Base-by-base conservation (phyloP, 2,329 filamentous ascomycete genomes). In the Xylariales sp. region DNA sequence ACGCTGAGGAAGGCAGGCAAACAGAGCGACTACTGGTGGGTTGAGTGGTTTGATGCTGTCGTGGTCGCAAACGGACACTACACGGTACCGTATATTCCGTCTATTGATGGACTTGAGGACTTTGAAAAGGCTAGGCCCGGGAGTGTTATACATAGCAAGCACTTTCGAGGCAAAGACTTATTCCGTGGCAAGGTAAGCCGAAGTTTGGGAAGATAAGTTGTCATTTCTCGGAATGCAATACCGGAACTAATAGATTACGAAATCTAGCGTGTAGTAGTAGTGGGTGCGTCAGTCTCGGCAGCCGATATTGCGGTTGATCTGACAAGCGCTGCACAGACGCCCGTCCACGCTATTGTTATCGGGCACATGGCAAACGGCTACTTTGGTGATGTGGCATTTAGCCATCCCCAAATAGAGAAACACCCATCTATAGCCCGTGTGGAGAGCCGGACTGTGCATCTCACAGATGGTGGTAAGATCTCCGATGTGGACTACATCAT, bases 211-310 rank as follows among this genome's bases (percentile, higher is more conserved):
- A n/a, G n/a, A n/a, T n/a, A n/a, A n/a, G n/a, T n/a, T n/a, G n/a
- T n/a, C n/a, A n/a, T 13, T 24, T 8, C 11, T 16, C 15, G 29
- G 15, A 16, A 15, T 31, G n/a, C n/a, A n/a, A n/a, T n/a, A n/a
- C n/a, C n/a, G n/a, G n/a, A n/a, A n/a, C n/a, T n/a, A n/a, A n/a
- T n/a, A n/a, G n/a, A n/a, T n/a, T n/a, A n/a, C n/a, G n/a, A n/a
- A n/a, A n/a, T n/a, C n/a, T 25, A 80, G 74, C 68, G 62, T 41
- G 73, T 83, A 0, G 62, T 84, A 1, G 69, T 81, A 0, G 76
- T 85, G 2, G 80, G 81, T 4, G 79, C 76, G 1, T 81, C 76
- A 1, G 78, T 83, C 4, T 84, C 79, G 0, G 79, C 74, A 0
- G 72, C 76, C 18, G 81, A 85, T 40, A 62, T 78, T 16, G 45